Evolutionary conservation across 352 stramenopile genomes (phyloP).

Genomic region (Phytophthora constricta): DNA sequence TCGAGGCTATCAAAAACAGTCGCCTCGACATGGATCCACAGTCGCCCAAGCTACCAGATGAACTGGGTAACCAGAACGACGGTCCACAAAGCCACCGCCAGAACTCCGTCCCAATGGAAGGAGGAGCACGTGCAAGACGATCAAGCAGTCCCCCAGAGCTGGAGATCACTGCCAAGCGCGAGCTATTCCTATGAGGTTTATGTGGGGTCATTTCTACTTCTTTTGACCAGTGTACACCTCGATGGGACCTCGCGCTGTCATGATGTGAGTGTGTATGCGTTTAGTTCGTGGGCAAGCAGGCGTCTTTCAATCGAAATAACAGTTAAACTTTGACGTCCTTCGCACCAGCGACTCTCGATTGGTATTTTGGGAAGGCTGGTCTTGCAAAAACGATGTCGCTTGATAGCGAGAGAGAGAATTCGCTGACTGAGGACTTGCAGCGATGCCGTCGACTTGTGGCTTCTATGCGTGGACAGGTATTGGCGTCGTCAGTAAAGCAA

Average conservation of each 20-base stretch:
- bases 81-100: conserved; percentile 13
- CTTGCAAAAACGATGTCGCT: conserved; percentile 5
- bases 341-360: background rate
- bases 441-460: conserved; percentile 59
- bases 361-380: conserved; percentile 24
- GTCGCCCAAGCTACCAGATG: conserved; percentile 4
- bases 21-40: background rate
- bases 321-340: conserved; percentile 13
- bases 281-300: conserved; percentile 12
- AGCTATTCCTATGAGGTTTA: conserved; percentile 36
- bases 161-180: conserved; percentile 31
- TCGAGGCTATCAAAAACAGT: conserved; percentile 32
- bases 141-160: conserved; percentile 38
- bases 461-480: conserved; percentile 54
- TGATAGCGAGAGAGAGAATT: conserved; percentile 8
- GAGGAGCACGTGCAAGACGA: conserved; percentile 23
- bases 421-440: conserved; percentile 48
- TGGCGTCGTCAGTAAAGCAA: conserved; percentile 48
- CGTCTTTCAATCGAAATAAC: conserved; percentile 24
- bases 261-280: conserved; percentile 15
- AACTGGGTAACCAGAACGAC: background rate
- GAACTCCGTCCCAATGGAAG: conserved; percentile 32
- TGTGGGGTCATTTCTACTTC: background rate
- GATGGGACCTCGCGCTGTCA: no score
- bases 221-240: conserved; percentile 14